These are phyloP conservation scores for Amoebophrya sp. DNA, from an alignment of 169 alveolate species.

Conservation along the genomic window DNA sequence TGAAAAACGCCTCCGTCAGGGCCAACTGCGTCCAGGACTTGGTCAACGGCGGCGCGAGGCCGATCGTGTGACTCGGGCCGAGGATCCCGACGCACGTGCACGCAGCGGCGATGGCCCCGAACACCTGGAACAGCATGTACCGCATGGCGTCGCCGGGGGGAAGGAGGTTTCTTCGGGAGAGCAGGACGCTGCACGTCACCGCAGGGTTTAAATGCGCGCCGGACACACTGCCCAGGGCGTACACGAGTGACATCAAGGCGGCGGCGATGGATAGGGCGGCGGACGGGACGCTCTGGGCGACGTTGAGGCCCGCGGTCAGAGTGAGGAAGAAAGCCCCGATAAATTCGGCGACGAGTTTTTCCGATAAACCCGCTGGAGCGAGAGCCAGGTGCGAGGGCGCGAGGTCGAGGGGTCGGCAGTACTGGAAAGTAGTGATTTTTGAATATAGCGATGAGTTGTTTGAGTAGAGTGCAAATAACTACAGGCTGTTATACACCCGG, in stretches of 20 bases:
- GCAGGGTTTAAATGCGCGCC: constrained; percentile 42
- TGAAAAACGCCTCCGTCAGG: neutral
- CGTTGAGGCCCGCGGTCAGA: neutral
- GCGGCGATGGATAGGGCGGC: constrained; percentile 1
- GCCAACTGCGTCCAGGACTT: neutral
- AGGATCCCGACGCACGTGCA: neutral
- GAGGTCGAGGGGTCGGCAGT: neutral
- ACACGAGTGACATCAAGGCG: neutral
- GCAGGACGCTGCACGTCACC: constrained; percentile 4
- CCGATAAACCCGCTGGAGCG: neutral
- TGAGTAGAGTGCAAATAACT: too few relatives aligned
- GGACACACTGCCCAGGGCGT: constrained; percentile 11
- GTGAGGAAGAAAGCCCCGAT: neutral
- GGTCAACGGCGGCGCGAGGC: neutral
- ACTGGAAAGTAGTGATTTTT: too few relatives aligned
- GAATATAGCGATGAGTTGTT: too few relatives aligned
- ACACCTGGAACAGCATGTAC: neutral
- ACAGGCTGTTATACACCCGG: too few relatives aligned
- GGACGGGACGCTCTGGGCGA: neutral
- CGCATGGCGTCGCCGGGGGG: neutral
- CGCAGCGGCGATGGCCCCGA: neutral
- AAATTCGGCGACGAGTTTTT: neutral
- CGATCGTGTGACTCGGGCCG: neutral
- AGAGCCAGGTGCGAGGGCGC: neutral
- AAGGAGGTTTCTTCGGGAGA: neutral